Conservation (phyloP, 2,329 filamentous ascomycete genomes). For the Didymella glomerata region DNA sequence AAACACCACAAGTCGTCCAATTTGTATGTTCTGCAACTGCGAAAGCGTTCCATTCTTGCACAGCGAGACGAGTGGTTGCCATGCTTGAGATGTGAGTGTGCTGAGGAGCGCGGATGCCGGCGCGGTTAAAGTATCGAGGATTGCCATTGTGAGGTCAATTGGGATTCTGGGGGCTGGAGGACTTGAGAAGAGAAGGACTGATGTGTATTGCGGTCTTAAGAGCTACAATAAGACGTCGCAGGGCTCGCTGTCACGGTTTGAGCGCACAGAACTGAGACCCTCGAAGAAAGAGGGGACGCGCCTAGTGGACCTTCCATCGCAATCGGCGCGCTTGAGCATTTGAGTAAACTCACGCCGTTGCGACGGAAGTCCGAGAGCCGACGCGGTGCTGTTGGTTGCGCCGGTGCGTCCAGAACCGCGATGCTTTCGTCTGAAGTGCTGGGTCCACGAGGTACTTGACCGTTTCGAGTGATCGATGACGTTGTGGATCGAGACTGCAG, state of each 20-base stretch:
- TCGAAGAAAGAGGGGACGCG: slow-evolving; percentile 1
- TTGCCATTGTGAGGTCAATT: slow-evolving; percentile 38
- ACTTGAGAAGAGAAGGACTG: slow-evolving; percentile 3
- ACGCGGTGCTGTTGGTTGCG: slow-evolving; percentile 29
- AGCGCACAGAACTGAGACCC: slow-evolving; percentile 12
- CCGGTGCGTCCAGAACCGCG: slow-evolving; percentile 35
- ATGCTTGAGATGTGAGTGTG: slow-evolving; percentile 57
- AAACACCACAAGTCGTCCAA: slow-evolving; percentile 57
- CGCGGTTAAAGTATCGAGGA: slow-evolving; percentile 33
- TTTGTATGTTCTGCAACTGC: slow-evolving; percentile 56
- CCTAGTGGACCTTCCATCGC: slow-evolving; percentile 1
- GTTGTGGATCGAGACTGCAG: slow-evolving; percentile 31
- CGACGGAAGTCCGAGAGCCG: slow-evolving; percentile 21
- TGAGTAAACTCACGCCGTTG: slow-evolving; percentile 11
- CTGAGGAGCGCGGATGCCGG: slow-evolving; percentile 28
- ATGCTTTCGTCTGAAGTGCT: slow-evolving; percentile 45
- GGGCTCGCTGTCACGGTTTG: slow-evolving; percentile 17
- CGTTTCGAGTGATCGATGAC: slow-evolving; percentile 49
- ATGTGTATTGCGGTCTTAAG: background rate
- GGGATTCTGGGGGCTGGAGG: background rate
- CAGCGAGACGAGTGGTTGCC: slow-evolving; percentile 58
- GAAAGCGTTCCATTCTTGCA: slow-evolving; percentile 57
- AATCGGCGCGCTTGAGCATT: slow-evolving; percentile 13
- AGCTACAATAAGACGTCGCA: slow-evolving; percentile 7
- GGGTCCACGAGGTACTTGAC: slow-evolving; percentile 44